phyloP scores from a whole-genome alignment of 2,329 filamentous ascomycete species.

The Fonsecaea pugnacius region DNA sequence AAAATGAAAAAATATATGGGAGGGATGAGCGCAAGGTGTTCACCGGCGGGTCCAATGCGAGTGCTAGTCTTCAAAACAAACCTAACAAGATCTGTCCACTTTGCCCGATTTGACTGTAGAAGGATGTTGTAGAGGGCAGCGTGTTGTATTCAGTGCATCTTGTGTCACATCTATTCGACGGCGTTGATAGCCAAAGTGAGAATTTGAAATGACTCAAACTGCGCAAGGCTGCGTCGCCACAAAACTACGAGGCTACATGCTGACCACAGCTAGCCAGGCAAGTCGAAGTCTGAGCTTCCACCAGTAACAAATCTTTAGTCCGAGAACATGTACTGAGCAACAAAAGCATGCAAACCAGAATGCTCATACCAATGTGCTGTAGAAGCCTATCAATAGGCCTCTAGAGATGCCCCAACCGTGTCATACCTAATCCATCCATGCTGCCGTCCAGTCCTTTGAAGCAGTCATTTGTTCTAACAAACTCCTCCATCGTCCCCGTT shows the following conservation, averaged over 20 bases:
- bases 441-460: neutral
- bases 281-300: neutral
- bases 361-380: neutral
- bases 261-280: neutral
- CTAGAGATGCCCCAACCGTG: neutral
- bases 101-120: neutral
- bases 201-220: neutral
- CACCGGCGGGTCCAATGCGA: neutral
- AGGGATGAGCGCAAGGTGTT: neutral
- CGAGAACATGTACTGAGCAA: neutral
- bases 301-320: neutral
- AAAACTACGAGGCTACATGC: neutral
- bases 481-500: constrained; percentile 8
- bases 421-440: neutral
- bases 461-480: constrained; percentile 6
- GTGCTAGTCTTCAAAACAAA: neutral
- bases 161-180: neutral
- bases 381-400: neutral
- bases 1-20: neutral
- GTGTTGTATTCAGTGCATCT: neutral
- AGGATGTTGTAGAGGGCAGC: neutral
- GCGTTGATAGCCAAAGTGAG: neutral
- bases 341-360: neutral
- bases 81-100: neutral
- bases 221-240: neutral